Conservation (phyloP, 2,329 filamentous ascomycete species). For the Colletotrichum musae region DNA sequence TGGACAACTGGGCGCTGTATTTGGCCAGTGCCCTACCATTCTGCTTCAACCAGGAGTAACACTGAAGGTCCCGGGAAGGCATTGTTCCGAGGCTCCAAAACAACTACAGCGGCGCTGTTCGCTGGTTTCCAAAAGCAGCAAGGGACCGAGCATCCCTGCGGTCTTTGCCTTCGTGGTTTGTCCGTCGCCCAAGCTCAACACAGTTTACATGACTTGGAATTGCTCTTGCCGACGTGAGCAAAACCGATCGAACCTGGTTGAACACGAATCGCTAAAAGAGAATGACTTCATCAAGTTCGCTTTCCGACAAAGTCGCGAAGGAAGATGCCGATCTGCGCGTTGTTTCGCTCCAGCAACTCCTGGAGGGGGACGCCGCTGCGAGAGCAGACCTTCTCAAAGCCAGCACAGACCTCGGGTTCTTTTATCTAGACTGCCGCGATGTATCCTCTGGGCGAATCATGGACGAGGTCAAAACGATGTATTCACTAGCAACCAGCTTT, state of each 20-base stretch:
- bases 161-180: no score
- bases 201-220: no score
- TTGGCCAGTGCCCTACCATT: no score
- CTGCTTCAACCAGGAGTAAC: no score
- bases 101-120: no score
- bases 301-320: slow-evolving; percentile 15
- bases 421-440: slow-evolving; percentile 18
- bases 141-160: not conserved
- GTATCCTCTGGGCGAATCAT: slow-evolving; percentile 13
- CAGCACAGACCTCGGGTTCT: slow-evolving; percentile 26
- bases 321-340: slow-evolving; percentile 20
- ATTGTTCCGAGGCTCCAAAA: not conserved
- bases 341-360: slow-evolving; percentile 16
- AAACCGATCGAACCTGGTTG: not conserved
- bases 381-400: slow-evolving; percentile 18
- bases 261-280: not conserved
- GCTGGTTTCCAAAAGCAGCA: not conserved
- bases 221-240: no score
- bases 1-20: no score
- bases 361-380: slow-evolving; percentile 5
- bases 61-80: not conserved
- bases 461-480: slow-evolving; percentile 17
- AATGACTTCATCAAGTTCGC: not conserved
- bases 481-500: slow-evolving; percentile 14
- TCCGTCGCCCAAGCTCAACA: no score